Evolutionary conservation across 2,329 filamentous ascomycete genomes (phyloP).

Genomic region (Cucurbitaria berberidis): DNA sequence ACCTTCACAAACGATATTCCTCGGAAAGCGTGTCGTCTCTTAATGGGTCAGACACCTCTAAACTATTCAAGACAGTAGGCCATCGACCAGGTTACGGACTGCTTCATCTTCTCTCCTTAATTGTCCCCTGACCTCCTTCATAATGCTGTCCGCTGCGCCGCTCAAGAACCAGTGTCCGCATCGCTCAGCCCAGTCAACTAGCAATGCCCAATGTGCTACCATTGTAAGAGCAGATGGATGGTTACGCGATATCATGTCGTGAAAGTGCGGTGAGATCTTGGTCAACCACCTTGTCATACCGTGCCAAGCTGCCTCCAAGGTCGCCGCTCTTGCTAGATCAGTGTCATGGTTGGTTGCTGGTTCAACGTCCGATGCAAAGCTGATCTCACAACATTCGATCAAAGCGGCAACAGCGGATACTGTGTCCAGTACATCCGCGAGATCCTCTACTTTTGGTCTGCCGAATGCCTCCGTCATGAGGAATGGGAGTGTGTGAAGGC

Average conservation of each 20-base stretch:
- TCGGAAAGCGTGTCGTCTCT: no score
- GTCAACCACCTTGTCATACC: constrained; percentile 27
- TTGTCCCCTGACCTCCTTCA: neutral
- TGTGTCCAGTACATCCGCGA: constrained; percentile 23
- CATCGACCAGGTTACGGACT: neutral
- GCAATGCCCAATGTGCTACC: constrained; percentile 30
- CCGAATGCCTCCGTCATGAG: constrained; percentile 24
- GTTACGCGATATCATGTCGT: constrained; percentile 17
- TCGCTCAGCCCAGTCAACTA: constrained; percentile 20
- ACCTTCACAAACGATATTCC: no score
- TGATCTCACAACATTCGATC: constrained; percentile 22
- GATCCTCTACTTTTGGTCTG: constrained; percentile 10
- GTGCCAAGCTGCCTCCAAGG: constrained; percentile 9
- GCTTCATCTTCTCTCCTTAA: neutral
- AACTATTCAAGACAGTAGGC: neutral
- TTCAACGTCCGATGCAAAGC: constrained; percentile 17
- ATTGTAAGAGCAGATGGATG: constrained; percentile 31
- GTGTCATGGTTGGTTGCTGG: neutral
- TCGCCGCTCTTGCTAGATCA: neutral
- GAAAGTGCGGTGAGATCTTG: constrained; percentile 26
- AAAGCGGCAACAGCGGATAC: constrained; percentile 28
- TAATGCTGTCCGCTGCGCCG: neutral
- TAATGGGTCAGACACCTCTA: no score
- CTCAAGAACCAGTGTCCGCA: constrained; percentile 30
- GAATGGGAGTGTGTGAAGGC: constrained; percentile 21